These are phyloP conservation scores for Plasmodium vivax DNA, from an alignment of 169 alveolate species.

Conservation along the genomic window DNA sequence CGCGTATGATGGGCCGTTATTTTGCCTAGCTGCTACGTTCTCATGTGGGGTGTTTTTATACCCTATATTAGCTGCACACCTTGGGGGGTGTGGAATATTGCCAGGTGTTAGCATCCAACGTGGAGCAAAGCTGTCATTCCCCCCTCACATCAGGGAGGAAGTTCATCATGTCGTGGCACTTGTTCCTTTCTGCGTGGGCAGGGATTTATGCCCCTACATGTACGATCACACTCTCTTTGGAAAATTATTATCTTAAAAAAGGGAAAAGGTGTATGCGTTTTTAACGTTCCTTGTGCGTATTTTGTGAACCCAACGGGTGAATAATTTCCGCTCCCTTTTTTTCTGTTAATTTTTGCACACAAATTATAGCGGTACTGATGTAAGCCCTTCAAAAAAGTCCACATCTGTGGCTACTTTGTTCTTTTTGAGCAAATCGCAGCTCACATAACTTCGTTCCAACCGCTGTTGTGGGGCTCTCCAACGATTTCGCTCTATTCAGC, in stretches of 20 bases:
- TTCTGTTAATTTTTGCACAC: neutral
- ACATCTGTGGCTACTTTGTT: neutral
- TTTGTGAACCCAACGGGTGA: neutral
- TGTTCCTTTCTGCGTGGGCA: neutral
- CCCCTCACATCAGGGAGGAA: neutral
- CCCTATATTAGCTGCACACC: neutral
- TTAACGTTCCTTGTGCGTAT: neutral
- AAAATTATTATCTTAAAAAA: too few relatives aligned
- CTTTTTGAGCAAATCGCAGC: neutral
- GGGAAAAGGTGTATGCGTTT: neutral
- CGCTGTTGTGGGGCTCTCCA: neutral
- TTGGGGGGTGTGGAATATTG: neutral
- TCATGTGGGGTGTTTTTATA: neutral
- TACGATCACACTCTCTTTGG: neutral
- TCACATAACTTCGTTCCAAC: neutral
- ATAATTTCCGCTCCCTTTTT: neutral
- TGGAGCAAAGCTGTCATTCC: neutral
- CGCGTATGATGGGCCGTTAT: neutral
- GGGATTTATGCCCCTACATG: neutral
- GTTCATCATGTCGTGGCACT: neutral
- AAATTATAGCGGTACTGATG: neutral
- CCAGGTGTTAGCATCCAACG: neutral
- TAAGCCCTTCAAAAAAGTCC: neutral
- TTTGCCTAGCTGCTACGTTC: neutral
- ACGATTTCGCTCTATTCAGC: neutral